Conservation (phyloP, 2,329 filamentous ascomycete genomes). For the Colletotrichum sansevieriae region DNA sequence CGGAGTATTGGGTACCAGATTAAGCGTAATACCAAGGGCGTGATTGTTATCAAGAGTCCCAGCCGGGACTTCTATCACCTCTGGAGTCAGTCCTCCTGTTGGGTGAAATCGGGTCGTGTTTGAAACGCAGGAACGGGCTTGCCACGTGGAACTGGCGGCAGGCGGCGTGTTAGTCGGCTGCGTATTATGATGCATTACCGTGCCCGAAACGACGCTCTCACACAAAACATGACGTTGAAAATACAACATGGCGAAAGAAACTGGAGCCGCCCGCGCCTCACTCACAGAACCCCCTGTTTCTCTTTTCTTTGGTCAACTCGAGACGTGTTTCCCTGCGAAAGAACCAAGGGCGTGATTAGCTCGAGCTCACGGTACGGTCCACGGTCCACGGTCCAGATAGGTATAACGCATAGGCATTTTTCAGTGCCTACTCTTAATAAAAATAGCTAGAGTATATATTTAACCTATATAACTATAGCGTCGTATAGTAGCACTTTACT, state of each 20-base stretch:
- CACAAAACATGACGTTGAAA: conserved; percentile 13
- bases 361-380: no score
- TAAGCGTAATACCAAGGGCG: background rate
- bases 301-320: background rate
- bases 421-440: no score
- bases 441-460: no score
- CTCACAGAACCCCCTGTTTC: conserved; percentile 7
- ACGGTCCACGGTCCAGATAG: no score
- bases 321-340: background rate
- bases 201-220: conserved; percentile 31
- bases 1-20: background rate
- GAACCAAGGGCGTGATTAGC: no score
- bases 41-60: background rate
- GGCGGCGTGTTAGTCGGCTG: background rate
- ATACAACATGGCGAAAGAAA: background rate
- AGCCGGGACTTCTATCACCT: conserved; percentile 1
- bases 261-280: background rate
- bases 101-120: conserved; percentile 15
- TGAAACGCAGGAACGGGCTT: conserved; percentile 21
- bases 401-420: no score
- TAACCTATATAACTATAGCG: no score
- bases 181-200: conserved; percentile 22
- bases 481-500: no score
- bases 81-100: conserved; percentile 2
- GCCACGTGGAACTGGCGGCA: conserved; percentile 6